Base-by-base conservation (phyloP, 768 basidiomycete species). In the Russula brevipes region DNA sequence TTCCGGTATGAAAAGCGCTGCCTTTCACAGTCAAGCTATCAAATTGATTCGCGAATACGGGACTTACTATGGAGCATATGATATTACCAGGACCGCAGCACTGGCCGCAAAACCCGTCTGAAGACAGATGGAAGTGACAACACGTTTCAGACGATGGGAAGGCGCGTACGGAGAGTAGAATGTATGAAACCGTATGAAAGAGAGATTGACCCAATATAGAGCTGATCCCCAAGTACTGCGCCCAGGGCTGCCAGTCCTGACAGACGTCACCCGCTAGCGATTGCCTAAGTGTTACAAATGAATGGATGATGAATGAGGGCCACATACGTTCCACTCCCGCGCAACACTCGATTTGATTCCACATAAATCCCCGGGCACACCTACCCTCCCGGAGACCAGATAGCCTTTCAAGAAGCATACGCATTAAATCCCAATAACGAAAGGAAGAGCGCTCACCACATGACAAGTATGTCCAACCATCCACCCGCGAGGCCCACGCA, bases 1-100 rank as follows among this genome's bases (percentile, higher is more conserved):
- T 89, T 79, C 88, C 88, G 33, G 88, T 89, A 69, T 89, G 88
- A 68, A 88, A 89, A 14, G 87, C 88, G 66, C 86, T 88, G 59
- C 36, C 51, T 47, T 49, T 41, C 45, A 60, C 52, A 30, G 61
- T 59, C 41, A 55, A 45, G n/a, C 33, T 12, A 30, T 41, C 19
- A 42, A 50, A 54, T 8, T 38, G 17, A 36, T 39, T 42, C 19
- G 12, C 51, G 30, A 7, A 47, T 59, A 19, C 35, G 12, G 35
- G 35, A 71, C 85, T 76, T 70, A 88, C 86, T 86, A 87, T 60
- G 87, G 87, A 4, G 88, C 87, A 66, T 88, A 89, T 44, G 76
- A 77, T 59, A 81, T 74, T 3, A 89, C 88, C 3, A 89, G 73
- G 8, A 85, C 59, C 1, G 87, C 85, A 10, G 88, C 84, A 70